Conservation (phyloP, 2,329 filamentous ascomycete genomes). For the Escovopsis weberi region DNA sequence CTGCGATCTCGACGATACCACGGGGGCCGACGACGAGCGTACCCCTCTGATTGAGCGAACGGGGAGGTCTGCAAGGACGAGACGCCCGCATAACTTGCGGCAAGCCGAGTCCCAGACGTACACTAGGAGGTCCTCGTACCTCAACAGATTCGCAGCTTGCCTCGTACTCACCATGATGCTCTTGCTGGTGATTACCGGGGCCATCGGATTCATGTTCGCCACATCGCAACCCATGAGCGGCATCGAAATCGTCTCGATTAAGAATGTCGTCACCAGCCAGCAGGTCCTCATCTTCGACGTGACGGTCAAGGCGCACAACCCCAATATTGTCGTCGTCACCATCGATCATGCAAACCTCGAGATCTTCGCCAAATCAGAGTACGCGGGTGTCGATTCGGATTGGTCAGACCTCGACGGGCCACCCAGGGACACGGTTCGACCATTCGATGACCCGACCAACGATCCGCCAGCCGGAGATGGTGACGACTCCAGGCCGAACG, state of each 20-base stretch:
- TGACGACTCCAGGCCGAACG: constrained; percentile 50
- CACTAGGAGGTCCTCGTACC: constrained; percentile 45
- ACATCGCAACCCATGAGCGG: constrained; percentile 76
- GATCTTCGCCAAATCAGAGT: constrained; percentile 86
- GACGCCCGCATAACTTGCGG: constrained; percentile 43
- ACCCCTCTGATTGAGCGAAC: constrained; percentile 64
- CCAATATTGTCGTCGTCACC: constrained; percentile 79
- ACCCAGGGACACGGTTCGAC: constrained; percentile 12
- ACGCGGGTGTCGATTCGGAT: constrained; percentile 56
- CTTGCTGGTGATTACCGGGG: constrained; percentile 67
- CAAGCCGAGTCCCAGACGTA: constrained; percentile 63
- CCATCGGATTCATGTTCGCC: constrained; percentile 78
- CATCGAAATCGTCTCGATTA: constrained; percentile 65
- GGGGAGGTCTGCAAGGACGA: constrained; percentile 39
- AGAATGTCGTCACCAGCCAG: constrained; percentile 83
- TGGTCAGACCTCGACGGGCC: constrained; percentile 35
- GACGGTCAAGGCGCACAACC: constrained; percentile 76
- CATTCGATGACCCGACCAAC: constrained; percentile 19
- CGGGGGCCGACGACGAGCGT: constrained; percentile 71
- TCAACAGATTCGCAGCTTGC: constrained; percentile 70
- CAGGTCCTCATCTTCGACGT: constrained; percentile 93
- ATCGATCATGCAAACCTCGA: constrained; percentile 80
- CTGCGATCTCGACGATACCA: constrained; percentile 71
- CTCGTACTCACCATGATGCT: constrained; percentile 72
- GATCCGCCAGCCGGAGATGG: constrained; percentile 36